phyloP scores from a whole-genome alignment of 129 eudicot species.

The Helianthus tuberosus region DNA sequence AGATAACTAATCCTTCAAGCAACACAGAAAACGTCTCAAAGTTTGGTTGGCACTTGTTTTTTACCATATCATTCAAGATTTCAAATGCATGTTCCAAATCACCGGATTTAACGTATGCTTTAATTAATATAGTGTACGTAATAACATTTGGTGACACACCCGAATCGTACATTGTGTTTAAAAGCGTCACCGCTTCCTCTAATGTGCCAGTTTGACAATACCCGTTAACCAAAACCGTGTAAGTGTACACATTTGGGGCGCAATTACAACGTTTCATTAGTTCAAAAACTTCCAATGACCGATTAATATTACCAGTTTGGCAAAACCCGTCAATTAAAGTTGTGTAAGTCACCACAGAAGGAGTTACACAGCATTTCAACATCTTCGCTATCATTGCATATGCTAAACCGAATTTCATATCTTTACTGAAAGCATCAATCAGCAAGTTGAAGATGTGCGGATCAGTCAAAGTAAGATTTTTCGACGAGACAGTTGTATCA shows the following conservation, averaged over 20 bases:
- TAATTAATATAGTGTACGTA: constrained; percentile 30
- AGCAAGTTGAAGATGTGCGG: constrained; percentile 49
- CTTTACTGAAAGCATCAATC: constrained; percentile 45
- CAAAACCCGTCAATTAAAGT: constrained; percentile 40
- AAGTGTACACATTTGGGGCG: constrained; percentile 48
- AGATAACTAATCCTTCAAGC: constrained; percentile 29
- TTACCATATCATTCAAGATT: constrained; percentile 37
- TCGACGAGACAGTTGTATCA: constrained; percentile 23
- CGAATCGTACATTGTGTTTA: constrained; percentile 22
- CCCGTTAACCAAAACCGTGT: constrained; percentile 33
- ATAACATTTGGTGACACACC: constrained; percentile 40
- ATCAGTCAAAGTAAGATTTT: constrained; percentile 26
- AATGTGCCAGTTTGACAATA: constrained; percentile 36
- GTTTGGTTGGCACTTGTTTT: constrained; percentile 31
- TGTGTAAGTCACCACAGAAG: constrained; percentile 52
- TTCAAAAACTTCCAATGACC: constrained; percentile 37
- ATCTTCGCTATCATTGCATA: constrained; percentile 45
- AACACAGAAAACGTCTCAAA: constrained; percentile 17
- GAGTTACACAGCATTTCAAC: constrained; percentile 44
- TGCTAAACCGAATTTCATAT: constrained; percentile 29
- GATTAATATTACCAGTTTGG: constrained; percentile 13
- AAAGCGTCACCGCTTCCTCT: constrained; percentile 36
- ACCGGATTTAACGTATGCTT: constrained; percentile 27
- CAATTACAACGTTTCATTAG: constrained; percentile 40
- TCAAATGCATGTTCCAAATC: constrained; percentile 28